These are phyloP conservation scores for Lasiodiplodia theobromae DNA, from an alignment of 2,329 filamentous ascomycete species.

Conservation along the genomic window DNA sequence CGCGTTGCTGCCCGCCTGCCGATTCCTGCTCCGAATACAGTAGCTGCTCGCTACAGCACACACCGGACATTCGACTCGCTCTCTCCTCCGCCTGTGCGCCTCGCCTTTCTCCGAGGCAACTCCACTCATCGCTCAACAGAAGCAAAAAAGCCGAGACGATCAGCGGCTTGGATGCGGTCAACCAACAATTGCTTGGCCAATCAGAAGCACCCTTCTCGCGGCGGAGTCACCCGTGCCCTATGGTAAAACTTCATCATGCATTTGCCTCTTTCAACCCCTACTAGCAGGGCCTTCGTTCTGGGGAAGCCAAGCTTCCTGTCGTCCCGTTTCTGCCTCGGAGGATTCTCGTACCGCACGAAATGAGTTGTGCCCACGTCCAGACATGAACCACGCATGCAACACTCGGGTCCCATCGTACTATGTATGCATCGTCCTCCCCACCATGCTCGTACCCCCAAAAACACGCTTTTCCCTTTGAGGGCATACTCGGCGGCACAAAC, in stretches of 20 bases:
- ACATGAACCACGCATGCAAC: too few species aligned
- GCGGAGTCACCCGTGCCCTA: too few species aligned
- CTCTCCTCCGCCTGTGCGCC: neutral
- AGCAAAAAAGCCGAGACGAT: neutral
- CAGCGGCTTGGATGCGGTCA: neutral
- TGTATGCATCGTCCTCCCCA: neutral
- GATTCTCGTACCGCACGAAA: neutral
- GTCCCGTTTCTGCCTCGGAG: neutral
- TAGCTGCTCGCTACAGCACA: neutral
- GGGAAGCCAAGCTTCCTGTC: neutral
- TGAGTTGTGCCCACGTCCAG: neutral
- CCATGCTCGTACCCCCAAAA: neutral
- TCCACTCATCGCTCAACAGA: neutral
- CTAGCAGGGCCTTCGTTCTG: neutral
- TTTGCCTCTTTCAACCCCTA: neutral
- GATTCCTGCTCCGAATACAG: neutral
- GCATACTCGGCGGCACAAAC: too few species aligned
- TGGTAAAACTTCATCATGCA: neutral
- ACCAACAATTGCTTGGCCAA: neutral
- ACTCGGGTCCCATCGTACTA: neutral
- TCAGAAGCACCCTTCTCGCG: neutral
- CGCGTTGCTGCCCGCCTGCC: neutral
- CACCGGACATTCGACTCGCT: neutral
- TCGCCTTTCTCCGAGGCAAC: neutral
- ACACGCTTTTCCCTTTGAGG: too few species aligned